A percentile compares a stretch with the other conserved stretches of the same genome.
phyloP scores from a whole-genome alignment of 805 yeast genomes.

The Brettanomyces nanus region DNA sequence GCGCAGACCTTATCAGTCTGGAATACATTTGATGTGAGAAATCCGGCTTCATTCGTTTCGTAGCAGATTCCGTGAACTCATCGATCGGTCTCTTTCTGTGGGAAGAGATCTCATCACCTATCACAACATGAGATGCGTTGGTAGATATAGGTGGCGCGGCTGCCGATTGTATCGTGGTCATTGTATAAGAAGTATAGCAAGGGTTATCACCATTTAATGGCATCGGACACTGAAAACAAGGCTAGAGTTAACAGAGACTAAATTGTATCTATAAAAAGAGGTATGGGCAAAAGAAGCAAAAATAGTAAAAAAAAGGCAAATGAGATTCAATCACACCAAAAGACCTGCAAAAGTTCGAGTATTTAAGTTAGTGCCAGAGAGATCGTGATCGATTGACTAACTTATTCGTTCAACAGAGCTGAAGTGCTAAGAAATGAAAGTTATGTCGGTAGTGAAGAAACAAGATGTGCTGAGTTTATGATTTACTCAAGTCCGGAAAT shows the following conservation, averaged over 20 bases:
- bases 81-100: not conserved
- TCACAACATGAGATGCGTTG: not conserved
- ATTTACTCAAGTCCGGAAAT: too few species aligned
- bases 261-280: not conserved
- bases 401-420: too few species aligned
- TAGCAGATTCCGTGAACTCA: not conserved
- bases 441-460: too few species aligned
- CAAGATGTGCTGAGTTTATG: too few species aligned
- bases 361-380: too few species aligned
- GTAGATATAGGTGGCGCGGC: slow-evolving; percentile 1
- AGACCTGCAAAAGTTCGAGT: too few species aligned
- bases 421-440: too few species aligned
- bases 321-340: too few species aligned
- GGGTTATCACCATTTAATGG: not conserved
- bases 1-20: slow-evolving; percentile 52
- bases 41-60: slow-evolving; percentile 4
- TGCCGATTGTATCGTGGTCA: slow-evolving; percentile 1
- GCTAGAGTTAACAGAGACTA: not conserved
- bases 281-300: not conserved
- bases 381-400: too few species aligned
- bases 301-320: not conserved
- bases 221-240: not conserved
- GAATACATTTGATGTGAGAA: slow-evolving; percentile 21
- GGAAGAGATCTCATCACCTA: not conserved
- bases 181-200: not conserved